A percentile compares a stretch with the other conserved stretches of the same genome.
These are phyloP conservation scores for Neodidymelliopsis sp. DNA, from an alignment of 2,329 filamentous ascomycete species.

Conservation along the genomic window DNA sequence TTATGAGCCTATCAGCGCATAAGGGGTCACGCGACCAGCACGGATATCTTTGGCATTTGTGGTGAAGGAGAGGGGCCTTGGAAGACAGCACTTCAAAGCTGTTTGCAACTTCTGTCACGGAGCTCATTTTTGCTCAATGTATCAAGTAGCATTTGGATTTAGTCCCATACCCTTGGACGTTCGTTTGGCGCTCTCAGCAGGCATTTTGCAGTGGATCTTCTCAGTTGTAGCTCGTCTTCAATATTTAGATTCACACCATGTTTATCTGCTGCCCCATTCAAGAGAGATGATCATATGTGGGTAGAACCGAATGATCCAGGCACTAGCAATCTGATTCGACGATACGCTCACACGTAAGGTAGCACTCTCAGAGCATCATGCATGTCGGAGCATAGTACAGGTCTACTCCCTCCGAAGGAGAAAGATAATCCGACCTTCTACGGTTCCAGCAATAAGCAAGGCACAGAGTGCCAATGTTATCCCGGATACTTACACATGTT, in stretches of 20 bases:
- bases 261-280: too few relatives aligned
- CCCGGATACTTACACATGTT: too few relatives aligned
- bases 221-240: background rate
- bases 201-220: background rate
- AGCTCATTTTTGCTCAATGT: background rate
- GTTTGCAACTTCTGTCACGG: too few relatives aligned
- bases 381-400: too few relatives aligned
- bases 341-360: background rate
- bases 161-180: background rate
- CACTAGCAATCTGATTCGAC: background rate
- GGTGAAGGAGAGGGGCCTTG: background rate
- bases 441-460: too few relatives aligned
- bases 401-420: too few relatives aligned
- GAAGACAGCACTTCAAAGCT: background rate
- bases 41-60: background rate
- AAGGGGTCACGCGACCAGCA: constrained; percentile 4
- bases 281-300: background rate
- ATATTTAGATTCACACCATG: too few relatives aligned
- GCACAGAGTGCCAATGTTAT: too few relatives aligned
- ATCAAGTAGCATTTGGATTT: background rate
- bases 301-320: background rate
- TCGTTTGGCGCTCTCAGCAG: background rate
- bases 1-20: constrained; percentile 60
- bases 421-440: too few relatives aligned
- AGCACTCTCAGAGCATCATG: too few relatives aligned